Evolutionary conservation across 352 stramenopile species (phyloP), one percentile per base, ranked within the genome.

Genomic region (Globisporangium lucens): DNA sequence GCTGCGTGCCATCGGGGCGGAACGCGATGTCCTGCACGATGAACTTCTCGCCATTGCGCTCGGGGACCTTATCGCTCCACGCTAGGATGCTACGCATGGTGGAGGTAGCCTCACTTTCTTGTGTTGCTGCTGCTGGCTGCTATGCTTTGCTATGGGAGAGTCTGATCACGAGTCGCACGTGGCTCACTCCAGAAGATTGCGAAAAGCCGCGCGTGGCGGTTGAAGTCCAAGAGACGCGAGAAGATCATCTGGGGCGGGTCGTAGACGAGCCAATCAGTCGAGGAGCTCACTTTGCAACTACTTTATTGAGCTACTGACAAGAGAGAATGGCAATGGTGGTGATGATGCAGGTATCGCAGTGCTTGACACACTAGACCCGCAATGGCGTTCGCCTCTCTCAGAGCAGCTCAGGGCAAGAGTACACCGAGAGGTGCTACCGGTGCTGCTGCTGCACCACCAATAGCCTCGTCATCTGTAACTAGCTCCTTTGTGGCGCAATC

Each of bases 21-120:
- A 97, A 98, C 35, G 90, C 90, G 36, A 98, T 65, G 74, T 97
- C 91, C 72, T 95, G 87, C 20, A 97, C 85, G 17, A 93, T 80
- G 62, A 83, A 93, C 67, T 91, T 93, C 59, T 94, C 82, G 49
- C 87, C 88, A 76, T 95, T 94, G 63, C 89, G 85, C 65, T 96
- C 87, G 0, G 89, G 89, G 55, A 96, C 86, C 71, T 91, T 93
- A 71, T 97, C 89, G 66, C 76, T 91, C 89, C 89, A 97, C 61
- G 82, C 79, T 61, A 93, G 67, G 15, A 90, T 85, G 63, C 78
- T 90, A 15, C 85, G 78, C 89, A 97, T 97, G 47, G 53, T 75
- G n/a, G 15, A 30, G n/a, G 13, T 24, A 15, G 41, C 7, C 15
- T 49, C 41, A 49, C 15, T 20, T n/a, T 8, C 41, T 49, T 9